Conservation (phyloP, 345 rosid species). For the Erysimum cheiranthoides region DNA sequence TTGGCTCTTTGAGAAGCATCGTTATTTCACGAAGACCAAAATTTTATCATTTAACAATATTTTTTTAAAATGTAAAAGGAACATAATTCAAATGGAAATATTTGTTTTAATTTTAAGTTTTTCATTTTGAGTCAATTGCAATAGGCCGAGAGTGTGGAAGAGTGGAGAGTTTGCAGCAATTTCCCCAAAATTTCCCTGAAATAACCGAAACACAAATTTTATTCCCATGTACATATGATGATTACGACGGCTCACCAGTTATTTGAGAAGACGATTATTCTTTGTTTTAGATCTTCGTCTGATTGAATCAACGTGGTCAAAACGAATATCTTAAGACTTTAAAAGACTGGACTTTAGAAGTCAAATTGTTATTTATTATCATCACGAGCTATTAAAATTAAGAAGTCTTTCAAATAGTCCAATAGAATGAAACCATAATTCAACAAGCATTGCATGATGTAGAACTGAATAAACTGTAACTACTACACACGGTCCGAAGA, state of each 20-base stretch:
- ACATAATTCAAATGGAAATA: background rate
- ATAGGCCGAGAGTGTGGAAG: background rate
- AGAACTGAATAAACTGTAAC: constrained; percentile 33
- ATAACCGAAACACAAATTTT: constrained; percentile 12
- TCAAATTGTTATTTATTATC: constrained; percentile 36
- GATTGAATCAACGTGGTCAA: constrained; percentile 16
- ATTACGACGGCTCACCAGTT: constrained; percentile 30
- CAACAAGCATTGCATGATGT: constrained; percentile 23
- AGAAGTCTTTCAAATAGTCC: constrained; percentile 35
- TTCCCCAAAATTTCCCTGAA: constrained; percentile 41
- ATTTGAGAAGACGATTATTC: background rate
- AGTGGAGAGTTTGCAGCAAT: constrained; percentile 24
- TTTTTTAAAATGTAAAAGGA: background rate
- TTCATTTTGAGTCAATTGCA: background rate
- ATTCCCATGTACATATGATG: constrained; percentile 37
- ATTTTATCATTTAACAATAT: background rate
- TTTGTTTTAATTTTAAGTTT: background rate
- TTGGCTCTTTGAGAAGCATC: background rate
- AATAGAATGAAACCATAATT: constrained; percentile 28
- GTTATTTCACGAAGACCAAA: background rate
- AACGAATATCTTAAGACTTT: constrained; percentile 25
- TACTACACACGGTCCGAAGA: constrained; percentile 7
- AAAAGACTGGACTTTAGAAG: constrained; percentile 31
- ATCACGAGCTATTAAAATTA: constrained; percentile 1
- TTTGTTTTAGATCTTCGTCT: background rate